These are phyloP conservation scores for Cymodocea nodosa DNA, from an alignment of 116 monocot species.

Conservation along the genomic window DNA sequence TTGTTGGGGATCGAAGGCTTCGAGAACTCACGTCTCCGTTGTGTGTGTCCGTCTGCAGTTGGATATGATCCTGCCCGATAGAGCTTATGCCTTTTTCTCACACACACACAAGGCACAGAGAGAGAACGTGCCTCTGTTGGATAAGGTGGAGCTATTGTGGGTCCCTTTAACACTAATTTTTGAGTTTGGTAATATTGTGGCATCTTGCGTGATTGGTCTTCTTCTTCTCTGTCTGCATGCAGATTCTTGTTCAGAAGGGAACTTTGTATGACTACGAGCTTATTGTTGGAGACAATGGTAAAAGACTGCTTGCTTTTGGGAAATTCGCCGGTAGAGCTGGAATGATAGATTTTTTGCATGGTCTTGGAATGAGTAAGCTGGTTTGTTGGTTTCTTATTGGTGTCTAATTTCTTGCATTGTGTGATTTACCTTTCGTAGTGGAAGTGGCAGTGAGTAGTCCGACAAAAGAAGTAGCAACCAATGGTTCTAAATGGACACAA, in stretches of 20 bases:
- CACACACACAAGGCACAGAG: slow-evolving; percentile 96
- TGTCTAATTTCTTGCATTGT: neutral
- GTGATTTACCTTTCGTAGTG: no score
- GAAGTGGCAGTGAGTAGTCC: no score
- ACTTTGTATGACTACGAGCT: slow-evolving; percentile 93
- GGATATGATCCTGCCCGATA: slow-evolving; percentile 74
- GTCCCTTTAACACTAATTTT: neutral
- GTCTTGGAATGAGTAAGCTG: slow-evolving; percentile 68
- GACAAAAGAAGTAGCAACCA: no score
- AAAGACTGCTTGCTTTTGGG: slow-evolving; percentile 87
- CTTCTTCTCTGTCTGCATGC: neutral
- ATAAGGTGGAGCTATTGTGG: slow-evolving; percentile 41
- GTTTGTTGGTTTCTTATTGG: neutral
- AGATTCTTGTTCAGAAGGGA: slow-evolving; percentile 64
- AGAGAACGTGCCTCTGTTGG: slow-evolving; percentile 88
- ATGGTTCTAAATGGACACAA: no score
- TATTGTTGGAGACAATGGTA: slow-evolving; percentile 78
- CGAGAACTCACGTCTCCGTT: neutral
- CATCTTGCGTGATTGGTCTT: neutral
- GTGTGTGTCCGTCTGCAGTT: slow-evolving; percentile 27
- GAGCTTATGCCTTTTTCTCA: slow-evolving; percentile 95
- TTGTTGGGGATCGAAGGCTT: neutral
- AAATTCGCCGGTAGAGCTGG: slow-evolving; percentile 99
- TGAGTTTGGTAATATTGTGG: neutral
- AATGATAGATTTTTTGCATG: slow-evolving; percentile 83